Conservation (phyloP, 2,329 filamentous ascomycete genomes). For the Bipolaris bicolor region DNA sequence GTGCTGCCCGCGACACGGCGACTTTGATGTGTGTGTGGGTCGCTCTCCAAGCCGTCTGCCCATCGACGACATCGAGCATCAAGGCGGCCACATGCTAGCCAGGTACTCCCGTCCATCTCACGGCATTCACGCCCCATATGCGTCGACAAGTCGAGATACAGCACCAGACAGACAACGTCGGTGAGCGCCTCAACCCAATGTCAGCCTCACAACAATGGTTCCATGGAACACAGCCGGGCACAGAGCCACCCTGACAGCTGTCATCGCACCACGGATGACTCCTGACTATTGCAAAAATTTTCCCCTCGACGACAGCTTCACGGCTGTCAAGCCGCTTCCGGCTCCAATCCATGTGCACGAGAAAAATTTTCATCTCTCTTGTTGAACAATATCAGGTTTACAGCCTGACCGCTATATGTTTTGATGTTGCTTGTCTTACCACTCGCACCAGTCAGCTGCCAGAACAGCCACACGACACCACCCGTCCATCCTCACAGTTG, state of each 20-base stretch:
- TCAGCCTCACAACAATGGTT: constrained; percentile 16
- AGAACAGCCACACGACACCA: constrained; percentile 31
- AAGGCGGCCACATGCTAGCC: constrained; percentile 7
- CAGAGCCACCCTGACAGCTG: constrained; percentile 1
- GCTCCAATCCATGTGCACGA: constrained; percentile 13
- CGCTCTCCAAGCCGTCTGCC: constrained; percentile 8
- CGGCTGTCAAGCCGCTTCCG: constrained; percentile 28
- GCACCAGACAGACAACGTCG: background rate
- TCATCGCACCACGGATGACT: constrained; percentile 8
- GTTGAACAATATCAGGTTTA: background rate
- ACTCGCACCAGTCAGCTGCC: constrained; percentile 38
- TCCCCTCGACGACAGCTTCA: constrained; percentile 23
- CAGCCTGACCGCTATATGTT: constrained; percentile 37
- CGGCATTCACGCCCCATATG: constrained; percentile 15
- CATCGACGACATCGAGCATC: constrained; percentile 25
- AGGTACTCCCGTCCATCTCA: constrained; percentile 19
- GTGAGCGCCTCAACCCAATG: background rate
- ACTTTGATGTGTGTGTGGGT: constrained; percentile 22
- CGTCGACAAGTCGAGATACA: constrained; percentile 9
- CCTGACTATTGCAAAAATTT: constrained; percentile 26
- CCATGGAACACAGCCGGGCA: constrained; percentile 13
- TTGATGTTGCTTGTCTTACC: constrained; percentile 29
- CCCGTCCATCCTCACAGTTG: constrained; percentile 12
- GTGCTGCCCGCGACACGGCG: constrained; percentile 24
- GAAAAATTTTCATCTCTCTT: background rate